Evolutionary conservation across 2,329 filamentous ascomycete genomes (phyloP), one percentile per base, ranked within the genome.

Genomic region (Cercospora sp.): DNA sequence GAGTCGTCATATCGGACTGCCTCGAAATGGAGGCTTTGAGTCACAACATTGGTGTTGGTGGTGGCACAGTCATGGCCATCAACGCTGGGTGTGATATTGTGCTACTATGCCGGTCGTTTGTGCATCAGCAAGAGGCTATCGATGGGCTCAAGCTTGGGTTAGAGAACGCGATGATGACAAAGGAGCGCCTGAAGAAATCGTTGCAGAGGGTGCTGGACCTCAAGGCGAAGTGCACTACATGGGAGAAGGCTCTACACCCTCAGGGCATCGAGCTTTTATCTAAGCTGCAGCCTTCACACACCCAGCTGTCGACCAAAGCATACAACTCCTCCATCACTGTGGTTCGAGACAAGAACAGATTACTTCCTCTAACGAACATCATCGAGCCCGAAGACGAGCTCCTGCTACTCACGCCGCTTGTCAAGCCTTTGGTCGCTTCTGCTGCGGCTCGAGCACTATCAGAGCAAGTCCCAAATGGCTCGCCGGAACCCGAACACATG

Each of bases 11-110:
- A 60, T 97, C 94, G 0, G 94, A 98, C 77, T 98, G 94, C 72
- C 82, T 98, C 7, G 94, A 97, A 78, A 98, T 98, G 94, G 94
- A 97, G 76, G 93, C 94, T 0, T 86, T 98, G 8, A 95, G 93
- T 71, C 92, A 96, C 76, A 96, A 97, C 74, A 95, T 98, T 60
- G 94, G 94, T n/a, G 93, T 99, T 18, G 93, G 94, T 73, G 94
- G 95, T 48, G 95, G 95, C 12, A 97, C 94, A 0, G 93, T 98
- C 73, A 97, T 97, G 93, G 95, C 95, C 3, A 92, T 97, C 61
- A 95, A 97, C 78, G 94, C 95, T 33, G 95, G 95, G 13, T 98
- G 95, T 77, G 95, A 99, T 78, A 83, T 98, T 63, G 89, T 97
- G 5, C 86, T 97, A 5, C 86, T 97, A 1, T 98, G 94, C 75